phyloP scores from a whole-genome alignment of 139 green algal genomes.

The Dunaliella sp. region DNA sequence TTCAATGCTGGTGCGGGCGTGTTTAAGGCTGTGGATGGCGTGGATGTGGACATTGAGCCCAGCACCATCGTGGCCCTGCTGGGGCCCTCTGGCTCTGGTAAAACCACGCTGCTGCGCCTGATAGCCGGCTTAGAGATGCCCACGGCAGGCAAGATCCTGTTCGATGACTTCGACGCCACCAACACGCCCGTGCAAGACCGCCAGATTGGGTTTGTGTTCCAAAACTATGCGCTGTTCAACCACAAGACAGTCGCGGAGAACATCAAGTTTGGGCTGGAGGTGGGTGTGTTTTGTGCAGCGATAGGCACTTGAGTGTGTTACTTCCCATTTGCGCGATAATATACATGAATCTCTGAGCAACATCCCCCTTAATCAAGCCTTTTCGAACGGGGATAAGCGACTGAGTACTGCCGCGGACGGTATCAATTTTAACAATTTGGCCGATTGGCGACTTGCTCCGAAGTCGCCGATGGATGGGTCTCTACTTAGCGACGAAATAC shows the following conservation, averaged over 20 bases:
- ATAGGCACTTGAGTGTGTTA: no score
- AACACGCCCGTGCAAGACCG: slow-evolving; percentile 46
- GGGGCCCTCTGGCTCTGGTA: slow-evolving; percentile 74
- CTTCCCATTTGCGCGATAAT: no score
- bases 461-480: no score
- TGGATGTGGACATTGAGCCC: slow-evolving; percentile 64
- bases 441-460: no score
- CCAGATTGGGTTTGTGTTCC: slow-evolving; percentile 86
- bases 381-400: no score
- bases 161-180: slow-evolving; percentile 68
- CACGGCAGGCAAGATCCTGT: slow-evolving; percentile 68
- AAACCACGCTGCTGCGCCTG: slow-evolving; percentile 84
- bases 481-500: no score
- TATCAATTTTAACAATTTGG: no score
- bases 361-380: no score
- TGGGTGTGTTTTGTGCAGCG: no score
- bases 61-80: slow-evolving; percentile 72
- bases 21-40: slow-evolving; percentile 66
- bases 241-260: slow-evolving; percentile 91
- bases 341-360: no score
- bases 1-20: slow-evolving; percentile 62
- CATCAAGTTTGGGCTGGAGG: slow-evolving; percentile 82
- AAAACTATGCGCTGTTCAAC: slow-evolving; percentile 89
- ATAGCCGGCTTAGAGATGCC: slow-evolving; percentile 78
- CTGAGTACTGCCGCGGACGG: no score